A percentile compares a stretch with the other conserved stretches of the same genome.
These are phyloP conservation scores for Aureobasidium namibiae DNA, from an alignment of 2,329 filamentous ascomycete species.

Conservation along the genomic window DNA sequence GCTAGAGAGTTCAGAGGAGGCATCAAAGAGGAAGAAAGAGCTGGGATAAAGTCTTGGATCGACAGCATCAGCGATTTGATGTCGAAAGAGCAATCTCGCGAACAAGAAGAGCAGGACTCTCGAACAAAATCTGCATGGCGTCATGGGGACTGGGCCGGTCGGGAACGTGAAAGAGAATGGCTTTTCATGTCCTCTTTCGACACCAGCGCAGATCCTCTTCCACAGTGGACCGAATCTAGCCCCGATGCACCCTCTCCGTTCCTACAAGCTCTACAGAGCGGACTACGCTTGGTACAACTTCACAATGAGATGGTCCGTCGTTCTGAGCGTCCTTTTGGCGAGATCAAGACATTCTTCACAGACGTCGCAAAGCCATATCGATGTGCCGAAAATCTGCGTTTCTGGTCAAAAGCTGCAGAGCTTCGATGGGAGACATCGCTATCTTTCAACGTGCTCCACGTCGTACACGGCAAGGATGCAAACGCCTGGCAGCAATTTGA, in stretches of 20 bases:
- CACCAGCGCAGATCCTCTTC: slow-evolving; percentile 47
- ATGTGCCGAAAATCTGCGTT: slow-evolving; percentile 84
- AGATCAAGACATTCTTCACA: slow-evolving; percentile 82
- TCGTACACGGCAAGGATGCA: slow-evolving; percentile 66
- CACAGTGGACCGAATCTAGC: slow-evolving; percentile 55
- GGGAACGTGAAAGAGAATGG: slow-evolving; percentile 69
- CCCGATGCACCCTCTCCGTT: slow-evolving; percentile 60
- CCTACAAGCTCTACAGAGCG: slow-evolving; percentile 64
- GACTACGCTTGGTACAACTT: slow-evolving; percentile 71
- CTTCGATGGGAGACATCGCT: slow-evolving; percentile 84
- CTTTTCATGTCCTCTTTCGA: slow-evolving; percentile 74
- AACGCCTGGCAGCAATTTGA: slow-evolving; percentile 77
- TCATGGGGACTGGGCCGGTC: slow-evolving; percentile 61
- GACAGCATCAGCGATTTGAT: slow-evolving; percentile 69
- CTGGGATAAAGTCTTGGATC: slow-evolving; percentile 72
- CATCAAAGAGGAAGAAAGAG: slow-evolving; percentile 67
- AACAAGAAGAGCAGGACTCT: slow-evolving; percentile 51
- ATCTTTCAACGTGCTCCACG: slow-evolving; percentile 73
- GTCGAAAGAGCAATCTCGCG: slow-evolving; percentile 65
- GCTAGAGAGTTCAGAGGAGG: slow-evolving; percentile 78
- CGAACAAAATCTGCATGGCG: slow-evolving; percentile 63
- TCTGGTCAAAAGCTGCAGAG: slow-evolving; percentile 94
- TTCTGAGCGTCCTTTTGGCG: slow-evolving; percentile 77
- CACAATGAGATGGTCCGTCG: slow-evolving; percentile 85
- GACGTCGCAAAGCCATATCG: slow-evolving; percentile 93